These are phyloP conservation scores for Ceratobasidium sp. DNA, from an alignment of 1,284 basidiomycete species.

Conservation along the genomic window DNA sequence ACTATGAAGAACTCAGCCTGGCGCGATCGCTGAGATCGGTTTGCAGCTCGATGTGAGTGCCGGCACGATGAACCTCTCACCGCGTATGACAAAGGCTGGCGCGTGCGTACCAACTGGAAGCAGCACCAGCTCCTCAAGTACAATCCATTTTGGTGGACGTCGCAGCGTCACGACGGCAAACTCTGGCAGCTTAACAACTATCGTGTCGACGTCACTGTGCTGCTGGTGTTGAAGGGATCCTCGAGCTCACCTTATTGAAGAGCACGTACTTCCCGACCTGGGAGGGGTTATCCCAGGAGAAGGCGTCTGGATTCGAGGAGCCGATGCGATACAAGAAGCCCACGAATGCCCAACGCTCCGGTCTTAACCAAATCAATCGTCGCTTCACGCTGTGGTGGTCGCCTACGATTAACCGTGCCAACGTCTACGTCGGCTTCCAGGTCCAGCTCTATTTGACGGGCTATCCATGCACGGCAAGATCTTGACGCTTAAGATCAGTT, in stretches of 20 bases:
- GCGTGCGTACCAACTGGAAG: slow-evolving; percentile 94
- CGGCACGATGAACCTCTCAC: slow-evolving; percentile 92
- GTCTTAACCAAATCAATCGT: slow-evolving; percentile 99
- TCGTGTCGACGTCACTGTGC: slow-evolving; percentile 98
- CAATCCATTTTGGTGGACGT: slow-evolving; percentile 99
- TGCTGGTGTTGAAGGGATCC: slow-evolving; percentile 95
- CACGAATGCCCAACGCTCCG: slow-evolving; percentile 94
- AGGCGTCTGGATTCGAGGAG: slow-evolving; percentile 93
- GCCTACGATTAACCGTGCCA: slow-evolving; percentile 96
- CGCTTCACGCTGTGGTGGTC: slow-evolving; percentile 99
- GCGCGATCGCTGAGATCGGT: slow-evolving; percentile 45
- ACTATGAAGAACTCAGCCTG: slow-evolving; percentile 74
- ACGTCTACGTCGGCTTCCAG: slow-evolving; percentile 99
- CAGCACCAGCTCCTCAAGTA: slow-evolving; percentile 95
- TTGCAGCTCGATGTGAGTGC: slow-evolving; percentile 92
- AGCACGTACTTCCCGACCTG: slow-evolving; percentile 95
- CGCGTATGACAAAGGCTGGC: slow-evolving; percentile 73
- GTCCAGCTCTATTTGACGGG: slow-evolving; percentile 98
- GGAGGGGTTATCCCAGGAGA: slow-evolving; percentile 97
- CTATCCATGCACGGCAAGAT: slow-evolving; percentile 98
- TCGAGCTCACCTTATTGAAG: slow-evolving; percentile 98
- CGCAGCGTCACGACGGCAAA: slow-evolving; percentile 97
- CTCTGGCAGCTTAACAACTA: slow-evolving; percentile 99
- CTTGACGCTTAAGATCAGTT: slow-evolving; percentile 95
- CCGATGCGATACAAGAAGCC: slow-evolving; percentile 98